Evolutionary conservation across 345 rosid species (phyloP).

Genomic region (Lenwebbia sp.): DNA sequence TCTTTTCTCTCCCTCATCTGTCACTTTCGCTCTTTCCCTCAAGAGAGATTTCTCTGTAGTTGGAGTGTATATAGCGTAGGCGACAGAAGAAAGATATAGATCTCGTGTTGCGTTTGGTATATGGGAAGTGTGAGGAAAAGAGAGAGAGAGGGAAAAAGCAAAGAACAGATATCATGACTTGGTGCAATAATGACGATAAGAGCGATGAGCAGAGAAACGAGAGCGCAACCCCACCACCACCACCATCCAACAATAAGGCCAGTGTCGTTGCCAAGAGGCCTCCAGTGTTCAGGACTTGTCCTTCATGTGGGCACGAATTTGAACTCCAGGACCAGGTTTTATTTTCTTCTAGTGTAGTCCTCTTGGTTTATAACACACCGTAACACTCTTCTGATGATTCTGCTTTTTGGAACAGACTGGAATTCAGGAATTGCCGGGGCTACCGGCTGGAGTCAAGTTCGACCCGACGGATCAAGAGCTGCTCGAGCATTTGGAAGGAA

Average conservation of each 20-base stretch:
- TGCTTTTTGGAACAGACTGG: conserved; percentile 26
- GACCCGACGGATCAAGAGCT: conserved; percentile 99
- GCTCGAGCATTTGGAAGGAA: conserved; percentile 88
- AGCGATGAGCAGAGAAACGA: conserved; percentile 29
- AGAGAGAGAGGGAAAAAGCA: not conserved
- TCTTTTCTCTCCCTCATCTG: not conserved
- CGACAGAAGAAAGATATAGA: not conserved
- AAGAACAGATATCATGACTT: conserved; percentile 42
- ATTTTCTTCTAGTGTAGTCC: not conserved
- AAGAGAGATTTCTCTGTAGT: not conserved
- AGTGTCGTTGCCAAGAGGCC: conserved; percentile 19
- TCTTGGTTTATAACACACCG: not conserved
- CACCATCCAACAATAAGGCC: conserved; percentile 7
- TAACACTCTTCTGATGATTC: not conserved
- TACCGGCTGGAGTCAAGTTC: conserved; percentile 96
- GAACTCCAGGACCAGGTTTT: conserved; percentile 72
- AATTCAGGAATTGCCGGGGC: conserved; percentile 82
- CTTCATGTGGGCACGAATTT: conserved; percentile 91
- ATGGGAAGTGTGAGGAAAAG: not conserved
- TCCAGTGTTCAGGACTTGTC: conserved; percentile 39
- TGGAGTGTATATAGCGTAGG: not conserved
- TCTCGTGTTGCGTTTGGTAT: not conserved
- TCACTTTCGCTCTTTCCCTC: not conserved
- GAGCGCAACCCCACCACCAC: conserved; percentile 13
- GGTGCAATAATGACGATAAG: conserved; percentile 72